Evolutionary conservation across 2,329 filamentous ascomycete species (phyloP), one percentile per base, ranked within the genome.

Genomic region (Aspergillus alliaceus): DNA sequence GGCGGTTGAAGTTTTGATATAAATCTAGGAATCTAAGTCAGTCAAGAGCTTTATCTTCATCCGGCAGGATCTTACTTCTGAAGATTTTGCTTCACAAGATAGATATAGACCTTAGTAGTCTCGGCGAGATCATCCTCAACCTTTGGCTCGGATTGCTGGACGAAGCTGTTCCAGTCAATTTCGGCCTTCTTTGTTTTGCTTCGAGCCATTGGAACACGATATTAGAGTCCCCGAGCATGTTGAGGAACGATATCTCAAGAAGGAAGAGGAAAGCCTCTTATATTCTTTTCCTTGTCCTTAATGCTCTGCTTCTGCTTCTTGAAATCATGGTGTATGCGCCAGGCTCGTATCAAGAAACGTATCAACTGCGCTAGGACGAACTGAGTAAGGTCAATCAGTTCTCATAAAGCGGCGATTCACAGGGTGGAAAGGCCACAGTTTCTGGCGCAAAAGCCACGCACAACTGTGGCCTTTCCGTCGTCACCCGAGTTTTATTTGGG

Each of bases 101-200:
- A 6, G 1, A 59, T 14, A 7, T 32, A 6, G 3, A n/a, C 14
- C 47, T 52, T 55, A 25, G 47, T 59, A 9, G 49, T 18, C 18
- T 59, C 29, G 7, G 11, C 15, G 44, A 52, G 39, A 49, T 61
- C 12, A 56, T 20, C 15, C 22, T 49, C 6, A 27, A 51, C 35
- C 6, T 57, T 31, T 20, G 44, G 18, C 12, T 64, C 22, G 47
- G 54, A 9, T 27, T 63, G 29, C 39, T 53, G 53, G 51, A 55
- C 22, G 44, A 64, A 57, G 35, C 29, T 24, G 32, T 59, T 51
- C 49, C 20, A 53, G 31, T 46, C 37, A 44, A 42, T 15, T 31
- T 9, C n/a, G 22, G 29, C 20, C 29, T 14, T 31, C 35, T 40
- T 51, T 53, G 29, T 53, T 51, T 40, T 46, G 25, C n/a, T 18